These are phyloP conservation scores for Magnaporthales sp. DNA, from an alignment of 2,329 filamentous ascomycete genomes.

Conservation along the genomic window DNA sequence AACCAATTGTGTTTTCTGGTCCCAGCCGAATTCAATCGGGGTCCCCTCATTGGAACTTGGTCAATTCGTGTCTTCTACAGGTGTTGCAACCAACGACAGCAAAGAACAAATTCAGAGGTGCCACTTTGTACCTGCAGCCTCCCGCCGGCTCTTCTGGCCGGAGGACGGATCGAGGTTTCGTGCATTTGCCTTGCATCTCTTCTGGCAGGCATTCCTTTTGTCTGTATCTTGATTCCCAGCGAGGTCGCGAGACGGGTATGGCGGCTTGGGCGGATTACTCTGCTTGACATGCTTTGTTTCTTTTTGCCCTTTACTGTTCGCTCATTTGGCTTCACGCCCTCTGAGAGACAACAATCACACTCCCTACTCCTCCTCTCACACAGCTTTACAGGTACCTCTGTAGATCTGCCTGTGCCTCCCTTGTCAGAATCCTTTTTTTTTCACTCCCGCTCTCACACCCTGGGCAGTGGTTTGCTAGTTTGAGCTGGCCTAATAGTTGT, in stretches of 20 bases:
- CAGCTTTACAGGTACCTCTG: background rate
- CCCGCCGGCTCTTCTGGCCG: background rate
- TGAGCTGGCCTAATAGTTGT: background rate
- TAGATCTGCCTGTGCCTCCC: background rate
- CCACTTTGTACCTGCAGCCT: background rate
- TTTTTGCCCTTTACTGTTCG: background rate
- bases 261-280: background rate
- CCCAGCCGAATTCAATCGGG: background rate
- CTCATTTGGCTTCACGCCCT: background rate
- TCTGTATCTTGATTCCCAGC: background rate
- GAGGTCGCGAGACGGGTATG: background rate
- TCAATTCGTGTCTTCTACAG: background rate
- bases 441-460: background rate
- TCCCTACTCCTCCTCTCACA: background rate
- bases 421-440: background rate
- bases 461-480: background rate
- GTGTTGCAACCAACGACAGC: background rate
- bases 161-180: background rate
- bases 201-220: background rate
- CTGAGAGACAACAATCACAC: background rate
- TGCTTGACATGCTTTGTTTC: background rate
- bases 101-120: background rate
- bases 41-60: background rate
- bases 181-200: background rate
- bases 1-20: background rate